Base-by-base conservation (phyloP, 148 eudicot genomes). In the Vaccinium macrocarpon region DNA sequence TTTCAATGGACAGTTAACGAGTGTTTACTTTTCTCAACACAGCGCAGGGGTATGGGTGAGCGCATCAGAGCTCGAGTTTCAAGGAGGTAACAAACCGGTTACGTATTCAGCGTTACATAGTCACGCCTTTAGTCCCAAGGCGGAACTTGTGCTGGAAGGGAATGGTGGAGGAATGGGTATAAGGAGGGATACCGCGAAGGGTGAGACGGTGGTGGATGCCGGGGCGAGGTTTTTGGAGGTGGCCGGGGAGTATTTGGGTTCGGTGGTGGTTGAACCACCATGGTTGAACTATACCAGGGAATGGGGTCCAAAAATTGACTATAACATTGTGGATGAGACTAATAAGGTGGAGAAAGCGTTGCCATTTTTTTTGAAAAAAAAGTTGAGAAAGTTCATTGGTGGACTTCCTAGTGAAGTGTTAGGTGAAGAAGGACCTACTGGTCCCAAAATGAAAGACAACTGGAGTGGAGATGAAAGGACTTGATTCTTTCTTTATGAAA, bases 341-440 rank as follows among this genome's bases (percentile, higher is more conserved):
- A 79, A 57, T 56, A 84, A 80, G 23, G 83, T 90, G 55, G 87
- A 76, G 56, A 84, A 85, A 55, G 5, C 80, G 61, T 49, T 90
- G 86, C 90, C 90, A 11, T 78, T 85, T 13, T 38, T 18, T 32
- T 27, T 90, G 61, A 86, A 81, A 71, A 29, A 19, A 6, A 35
- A 27, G 16, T 80, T 90, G 48, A 79, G 81, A 11, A 81, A 71
- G 11, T 4, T 86, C 73, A 53, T 90, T 35, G 25, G 49, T 23
- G 49, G 83, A 32, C 64, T 90, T 15, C 91, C 90, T 14, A 77
- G 50, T 38, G 91, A 88, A 57, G 86, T 88, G 80, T 81, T 88
- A 16, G 91, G 90, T 59, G 90, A 90, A 51, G 83, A 90, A 79
- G 91, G 91, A 72, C 91, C 91, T 5, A 86, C 84, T 48, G 91